These are phyloP conservation scores for Sugiyamaella valdiviana DNA, from an alignment of 805 yeast species.

Conservation along the genomic window DNA sequence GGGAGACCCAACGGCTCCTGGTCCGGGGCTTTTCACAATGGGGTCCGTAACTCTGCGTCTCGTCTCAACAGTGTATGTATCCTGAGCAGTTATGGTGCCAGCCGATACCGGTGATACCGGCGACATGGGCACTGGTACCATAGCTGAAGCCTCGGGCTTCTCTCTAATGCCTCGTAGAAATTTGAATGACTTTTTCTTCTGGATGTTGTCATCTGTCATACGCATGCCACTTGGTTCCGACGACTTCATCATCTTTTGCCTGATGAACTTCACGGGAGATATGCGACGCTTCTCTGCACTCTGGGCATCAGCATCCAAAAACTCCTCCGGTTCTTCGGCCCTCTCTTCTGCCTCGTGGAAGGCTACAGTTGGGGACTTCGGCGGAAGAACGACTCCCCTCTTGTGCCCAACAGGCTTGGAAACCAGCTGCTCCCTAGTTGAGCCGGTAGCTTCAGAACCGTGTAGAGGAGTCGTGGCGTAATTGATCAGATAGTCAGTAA, in stretches of 20 bases:
- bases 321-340: not conserved
- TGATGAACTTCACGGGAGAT: slow-evolving; percentile 11
- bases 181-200: slow-evolving; percentile 13
- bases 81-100: not conserved
- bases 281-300: slow-evolving; percentile 4
- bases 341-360: not conserved
- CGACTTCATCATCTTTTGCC: slow-evolving; percentile 6
- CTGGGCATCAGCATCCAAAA: slow-evolving; percentile 1
- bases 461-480: slow-evolving; percentile 24
- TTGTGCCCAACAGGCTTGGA: not conserved
- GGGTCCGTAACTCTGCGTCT: not conserved
- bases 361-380: slow-evolving; percentile 7
- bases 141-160: not conserved
- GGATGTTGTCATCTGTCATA: slow-evolving; percentile 6
- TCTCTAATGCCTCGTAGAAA: slow-evolving; percentile 12
- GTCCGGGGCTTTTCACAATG: no score
- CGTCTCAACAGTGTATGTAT: not conserved
- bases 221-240: not conserved
- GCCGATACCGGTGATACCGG: not conserved
- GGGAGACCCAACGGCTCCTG: not conserved
- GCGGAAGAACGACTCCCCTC: not conserved
- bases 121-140: not conserved
- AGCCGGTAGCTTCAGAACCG: slow-evolving; percentile 3
- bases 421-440: not conserved
- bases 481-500: slow-evolving; percentile 20